Evolutionary conservation across 371 early-diverging fungal genomes (phyloP), one percentile per base, ranked within the genome.

Genomic region (Coemansia sp.): DNA sequence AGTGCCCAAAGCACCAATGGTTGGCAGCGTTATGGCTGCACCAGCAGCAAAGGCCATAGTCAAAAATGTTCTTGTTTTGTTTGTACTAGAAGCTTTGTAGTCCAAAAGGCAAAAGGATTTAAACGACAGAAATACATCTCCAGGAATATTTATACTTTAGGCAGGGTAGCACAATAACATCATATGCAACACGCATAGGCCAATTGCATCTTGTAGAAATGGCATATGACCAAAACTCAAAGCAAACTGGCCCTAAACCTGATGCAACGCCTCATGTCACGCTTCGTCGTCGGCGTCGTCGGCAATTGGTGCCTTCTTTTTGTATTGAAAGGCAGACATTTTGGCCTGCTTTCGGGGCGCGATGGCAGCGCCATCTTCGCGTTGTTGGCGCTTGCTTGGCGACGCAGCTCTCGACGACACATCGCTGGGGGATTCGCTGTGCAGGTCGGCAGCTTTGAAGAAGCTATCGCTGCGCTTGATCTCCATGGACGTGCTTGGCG

Each of bases 11-110:
- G 77, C 77, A n/a, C 68, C 47, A 48, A 75, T 20, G 18, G 77
- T 65, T 16, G 77, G 77, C 12, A 71, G 48, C n/a, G 72, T 72
- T 6, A 75, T 68, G 48, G 77, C 77, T 59, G 77, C 77, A 6
- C 72, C 77, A 14, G 77, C 77, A 64, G 77, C 77, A 62, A 75
- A 68, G 21, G 77, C 77, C 77, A 75, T 75, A 33, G 33, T 33
- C 9, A 33, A 33, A 33, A 33, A 33, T 33, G 9, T 33, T 33
- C 33, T 33, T 48, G 14, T 18, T 18, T 11, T n/a, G 25, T 25
- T 48, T 26, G 30, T 23, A 53, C 20, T 11, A 14, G 8, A 30
- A 30, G 16, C 3, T 30, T 55, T 55, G 33, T 8, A 33, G 30
- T 33, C 33, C 33, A 33, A 33, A 9, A 33, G 33, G 28, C 28